Evolutionary conservation across 805 yeast species (phyloP).

Genomic region (Isabelozyma gotoi): DNA sequence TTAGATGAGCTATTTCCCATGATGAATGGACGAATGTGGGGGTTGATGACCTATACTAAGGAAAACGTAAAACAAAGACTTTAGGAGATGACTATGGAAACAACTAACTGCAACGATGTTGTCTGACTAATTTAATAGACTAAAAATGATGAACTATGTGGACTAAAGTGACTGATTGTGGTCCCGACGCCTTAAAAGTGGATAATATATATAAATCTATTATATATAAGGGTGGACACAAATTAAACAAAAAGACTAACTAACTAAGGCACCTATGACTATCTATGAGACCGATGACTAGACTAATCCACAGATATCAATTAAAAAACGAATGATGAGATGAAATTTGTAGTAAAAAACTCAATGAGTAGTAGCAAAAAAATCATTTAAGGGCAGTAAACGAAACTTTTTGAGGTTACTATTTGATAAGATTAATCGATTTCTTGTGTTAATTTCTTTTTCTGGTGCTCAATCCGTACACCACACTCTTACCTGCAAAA

Average conservation of each 20-base stretch:
- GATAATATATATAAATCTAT: background rate
- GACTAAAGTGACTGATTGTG: too few relatives aligned
- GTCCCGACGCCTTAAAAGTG: background rate
- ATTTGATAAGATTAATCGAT: background rate
- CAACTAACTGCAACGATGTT: too few relatives aligned
- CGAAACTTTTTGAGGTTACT: background rate
- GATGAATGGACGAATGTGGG: constrained; percentile 2
- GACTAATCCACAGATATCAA: too few relatives aligned
- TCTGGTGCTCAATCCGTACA: background rate
- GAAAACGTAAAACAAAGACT: too few relatives aligned
- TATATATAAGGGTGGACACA: background rate
- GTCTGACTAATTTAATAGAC: too few relatives aligned
- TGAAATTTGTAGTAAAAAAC: background rate
- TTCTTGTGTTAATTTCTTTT: background rate
- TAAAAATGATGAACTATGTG: too few relatives aligned
- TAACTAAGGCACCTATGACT: background rate
- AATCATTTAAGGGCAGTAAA: background rate
- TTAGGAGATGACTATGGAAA: too few relatives aligned
- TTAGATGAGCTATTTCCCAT: constrained; percentile 59
- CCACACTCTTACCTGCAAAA: background rate
- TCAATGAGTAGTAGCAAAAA: background rate
- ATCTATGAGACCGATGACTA: background rate
- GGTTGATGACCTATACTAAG: too few relatives aligned
- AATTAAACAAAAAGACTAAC: background rate
- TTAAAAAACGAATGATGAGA: background rate